Evolutionary conservation across 352 stramenopile species (phyloP).

Genomic region (Elongisporangium undulatum): DNA sequence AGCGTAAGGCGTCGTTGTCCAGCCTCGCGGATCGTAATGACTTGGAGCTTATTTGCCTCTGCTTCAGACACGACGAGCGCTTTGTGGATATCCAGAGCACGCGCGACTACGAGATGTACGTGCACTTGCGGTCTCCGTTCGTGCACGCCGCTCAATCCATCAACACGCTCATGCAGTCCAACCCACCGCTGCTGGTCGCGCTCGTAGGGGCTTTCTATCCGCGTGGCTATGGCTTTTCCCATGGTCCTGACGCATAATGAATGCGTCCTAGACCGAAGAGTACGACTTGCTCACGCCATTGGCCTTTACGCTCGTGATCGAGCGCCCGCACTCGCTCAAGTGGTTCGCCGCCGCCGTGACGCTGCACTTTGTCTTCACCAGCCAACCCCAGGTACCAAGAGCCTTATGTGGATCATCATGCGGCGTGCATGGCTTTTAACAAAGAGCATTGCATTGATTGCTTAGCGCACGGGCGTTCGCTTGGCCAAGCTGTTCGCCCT

Average conservation of each 20-base stretch:
- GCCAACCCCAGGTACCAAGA: constrained; percentile 13
- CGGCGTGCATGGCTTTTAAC: background rate
- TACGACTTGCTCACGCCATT: constrained; percentile 44
- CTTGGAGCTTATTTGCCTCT: background rate
- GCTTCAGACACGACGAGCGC: constrained; percentile 23
- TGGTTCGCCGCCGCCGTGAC: constrained; percentile 51
- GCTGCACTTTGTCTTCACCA: constrained; percentile 41
- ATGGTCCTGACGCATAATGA: background rate
- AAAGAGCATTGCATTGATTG: too few species aligned
- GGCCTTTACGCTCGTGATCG: constrained; percentile 48
- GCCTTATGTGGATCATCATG: background rate
- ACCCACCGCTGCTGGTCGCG: constrained; percentile 25
- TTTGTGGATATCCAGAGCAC: constrained; percentile 31
- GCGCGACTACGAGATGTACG: constrained; percentile 49
- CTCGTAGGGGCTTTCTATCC: constrained; percentile 18
- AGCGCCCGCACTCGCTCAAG: constrained; percentile 52
- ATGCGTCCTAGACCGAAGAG: constrained; percentile 20
- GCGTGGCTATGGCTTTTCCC: background rate
- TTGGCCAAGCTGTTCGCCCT: constrained; percentile 18
- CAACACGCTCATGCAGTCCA: constrained; percentile 46
- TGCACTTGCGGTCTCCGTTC: constrained; percentile 48
- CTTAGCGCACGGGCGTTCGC: constrained; percentile 11
- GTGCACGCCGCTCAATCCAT: constrained; percentile 39
- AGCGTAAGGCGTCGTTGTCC: constrained; percentile 14
- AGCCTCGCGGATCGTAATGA: background rate